Evolutionary conservation across 768 basidiomycete species (phyloP).

Genomic region (Lyophyllum shimeji): DNA sequence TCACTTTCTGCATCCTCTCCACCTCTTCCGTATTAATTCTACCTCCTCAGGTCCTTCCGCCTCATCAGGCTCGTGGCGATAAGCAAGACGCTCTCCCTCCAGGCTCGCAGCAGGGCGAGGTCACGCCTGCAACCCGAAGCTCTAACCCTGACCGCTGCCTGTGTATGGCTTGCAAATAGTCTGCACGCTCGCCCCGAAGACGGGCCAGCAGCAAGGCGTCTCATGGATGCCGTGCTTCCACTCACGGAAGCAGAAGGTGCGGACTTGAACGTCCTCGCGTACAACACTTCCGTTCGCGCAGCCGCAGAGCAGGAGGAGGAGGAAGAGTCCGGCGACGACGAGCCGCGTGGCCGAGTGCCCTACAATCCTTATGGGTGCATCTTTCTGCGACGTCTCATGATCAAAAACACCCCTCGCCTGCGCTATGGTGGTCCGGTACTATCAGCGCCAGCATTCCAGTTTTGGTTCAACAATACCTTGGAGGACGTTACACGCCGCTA

Average conservation of each 20-base stretch:
- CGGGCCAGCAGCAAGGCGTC: slow-evolving; percentile 7
- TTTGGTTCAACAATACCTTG: neutral
- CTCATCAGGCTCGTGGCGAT: neutral
- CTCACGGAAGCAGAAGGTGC: neutral
- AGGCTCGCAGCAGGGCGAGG: neutral
- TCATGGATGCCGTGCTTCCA: slow-evolving; percentile 15
- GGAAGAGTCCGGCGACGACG: slow-evolving; percentile 2
- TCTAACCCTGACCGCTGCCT: slow-evolving; percentile 11
- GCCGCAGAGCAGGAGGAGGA: slow-evolving; percentile 6
- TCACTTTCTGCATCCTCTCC: neutral
- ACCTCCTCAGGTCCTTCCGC: slow-evolving; percentile 3
- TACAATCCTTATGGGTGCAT: slow-evolving; percentile 12
- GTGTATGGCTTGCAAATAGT: slow-evolving; percentile 15
- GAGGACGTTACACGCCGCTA: neutral
- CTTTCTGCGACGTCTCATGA: slow-evolving; percentile 10
- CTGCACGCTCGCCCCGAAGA: slow-evolving; percentile 18
- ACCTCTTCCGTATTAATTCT: neutral
- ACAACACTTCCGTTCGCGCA: neutral
- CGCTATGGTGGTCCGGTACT: slow-evolving; percentile 3
- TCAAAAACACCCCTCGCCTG: neutral
- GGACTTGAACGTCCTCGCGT: neutral
- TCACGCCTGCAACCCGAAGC: neutral
- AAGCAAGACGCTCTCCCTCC: neutral
- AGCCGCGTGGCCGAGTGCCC: neutral
- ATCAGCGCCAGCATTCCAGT: neutral